phyloP scores from a whole-genome alignment of 1,284 basidiomycete genomes.

The Ustilago curta region DNA sequence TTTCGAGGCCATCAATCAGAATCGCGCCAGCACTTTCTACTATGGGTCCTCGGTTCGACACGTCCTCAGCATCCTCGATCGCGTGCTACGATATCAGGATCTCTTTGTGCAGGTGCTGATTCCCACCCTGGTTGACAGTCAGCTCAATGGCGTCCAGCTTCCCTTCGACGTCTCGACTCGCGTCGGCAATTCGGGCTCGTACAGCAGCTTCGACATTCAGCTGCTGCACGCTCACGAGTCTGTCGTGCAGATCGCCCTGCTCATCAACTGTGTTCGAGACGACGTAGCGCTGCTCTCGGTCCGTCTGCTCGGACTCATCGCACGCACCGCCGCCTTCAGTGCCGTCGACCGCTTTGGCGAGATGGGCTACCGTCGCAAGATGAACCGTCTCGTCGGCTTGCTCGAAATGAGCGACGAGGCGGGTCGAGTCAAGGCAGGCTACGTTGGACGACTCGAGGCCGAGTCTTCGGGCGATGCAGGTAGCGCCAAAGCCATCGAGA shows the following conservation, averaged over 20 bases:
- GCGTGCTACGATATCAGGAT: conserved; percentile 85
- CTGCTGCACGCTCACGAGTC: conserved; percentile 78
- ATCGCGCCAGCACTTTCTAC: conserved; percentile 76
- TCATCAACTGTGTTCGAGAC: conserved; percentile 80
- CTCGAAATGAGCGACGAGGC: conserved; percentile 87
- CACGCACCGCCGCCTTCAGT: conserved; percentile 73
- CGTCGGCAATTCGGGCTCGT: conserved; percentile 70
- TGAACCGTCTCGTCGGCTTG: conserved; percentile 79
- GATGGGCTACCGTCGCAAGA: conserved; percentile 65
- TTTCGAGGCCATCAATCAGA: conserved; percentile 74
- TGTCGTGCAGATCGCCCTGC: conserved; percentile 85
- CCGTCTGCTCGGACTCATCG: conserved; percentile 80
- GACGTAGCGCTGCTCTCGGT: conserved; percentile 83
- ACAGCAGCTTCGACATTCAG: conserved; percentile 80
- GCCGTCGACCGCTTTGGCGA: conserved; percentile 74
- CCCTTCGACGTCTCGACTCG: conserved; percentile 50
- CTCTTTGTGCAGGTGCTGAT: conserved; percentile 89
- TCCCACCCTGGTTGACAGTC: conserved; percentile 77
- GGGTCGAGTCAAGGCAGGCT: conserved; percentile 84
- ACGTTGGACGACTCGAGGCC: conserved; percentile 77
- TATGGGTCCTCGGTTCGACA: conserved; percentile 82
- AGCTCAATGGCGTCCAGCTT: conserved; percentile 34
- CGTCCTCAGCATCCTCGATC: conserved; percentile 83
- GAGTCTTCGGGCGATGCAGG: conserved; percentile 66
- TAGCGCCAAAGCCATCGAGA: conserved; percentile 57